Conservation (phyloP, 1,284 basidiomycete genomes). For the Apiotrichum montevideense region DNA sequence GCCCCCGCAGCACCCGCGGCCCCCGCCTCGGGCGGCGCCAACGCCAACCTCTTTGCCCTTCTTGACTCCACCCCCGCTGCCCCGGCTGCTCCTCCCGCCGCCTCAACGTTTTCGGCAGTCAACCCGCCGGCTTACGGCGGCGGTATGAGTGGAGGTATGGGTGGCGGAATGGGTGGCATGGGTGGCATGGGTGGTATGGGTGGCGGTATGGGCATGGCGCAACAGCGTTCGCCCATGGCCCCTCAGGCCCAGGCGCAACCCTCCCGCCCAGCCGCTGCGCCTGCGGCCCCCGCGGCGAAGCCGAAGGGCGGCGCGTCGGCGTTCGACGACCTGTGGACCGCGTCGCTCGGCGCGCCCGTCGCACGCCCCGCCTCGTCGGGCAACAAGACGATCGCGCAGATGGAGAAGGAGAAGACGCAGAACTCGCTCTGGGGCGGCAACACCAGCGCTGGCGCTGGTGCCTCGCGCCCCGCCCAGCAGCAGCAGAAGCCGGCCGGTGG, state of each 20-base stretch:
- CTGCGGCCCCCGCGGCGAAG: constrained; percentile 4
- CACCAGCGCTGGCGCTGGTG: neutral
- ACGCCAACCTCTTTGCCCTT: constrained; percentile 52
- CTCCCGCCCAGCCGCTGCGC: constrained; percentile 13
- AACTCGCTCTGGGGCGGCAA: constrained; percentile 63
- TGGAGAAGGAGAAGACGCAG: constrained; percentile 76
- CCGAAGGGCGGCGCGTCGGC: constrained; percentile 17
- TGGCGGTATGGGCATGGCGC: constrained; percentile 1
- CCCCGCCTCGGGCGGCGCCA: constrained; percentile 19
- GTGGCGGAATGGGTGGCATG: too few species aligned
- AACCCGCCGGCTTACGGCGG: constrained; percentile 11
- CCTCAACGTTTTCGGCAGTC: constrained; percentile 9
- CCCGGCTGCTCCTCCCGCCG: constrained; percentile 15
- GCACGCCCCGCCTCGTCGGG: constrained; percentile 22
- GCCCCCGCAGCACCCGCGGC: constrained; percentile 22
- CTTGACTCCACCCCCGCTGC: constrained; percentile 34
- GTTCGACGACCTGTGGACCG: constrained; percentile 87
- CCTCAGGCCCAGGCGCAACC: neutral
- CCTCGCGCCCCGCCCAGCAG: too few species aligned
- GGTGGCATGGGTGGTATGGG: too few species aligned
- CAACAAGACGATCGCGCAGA: constrained; percentile 72
- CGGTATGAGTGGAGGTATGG: too few species aligned
- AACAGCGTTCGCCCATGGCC: neutral
- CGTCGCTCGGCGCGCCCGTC: constrained; percentile 56
- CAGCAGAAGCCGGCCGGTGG: too few species aligned